phyloP scores from a whole-genome alignment of 208 protist species.

The Herpetomonas tarakana region DNA sequence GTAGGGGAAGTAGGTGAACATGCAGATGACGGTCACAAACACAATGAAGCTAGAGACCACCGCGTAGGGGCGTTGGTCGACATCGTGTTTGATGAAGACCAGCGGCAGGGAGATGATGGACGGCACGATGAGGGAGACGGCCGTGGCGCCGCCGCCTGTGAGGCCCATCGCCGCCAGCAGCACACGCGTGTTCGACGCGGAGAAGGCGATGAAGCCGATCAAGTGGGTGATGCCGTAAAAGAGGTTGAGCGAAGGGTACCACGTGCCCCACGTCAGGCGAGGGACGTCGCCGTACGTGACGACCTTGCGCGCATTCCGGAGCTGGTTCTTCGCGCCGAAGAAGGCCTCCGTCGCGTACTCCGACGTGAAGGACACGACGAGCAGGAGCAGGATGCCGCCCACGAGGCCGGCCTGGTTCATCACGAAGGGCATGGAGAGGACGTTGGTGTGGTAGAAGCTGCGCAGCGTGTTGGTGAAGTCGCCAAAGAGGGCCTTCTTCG shows the following conservation, averaged over 20 bases:
- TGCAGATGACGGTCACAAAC: constrained; percentile 33
- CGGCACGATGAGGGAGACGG: constrained; percentile 41
- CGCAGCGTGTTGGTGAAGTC: constrained; percentile 53
- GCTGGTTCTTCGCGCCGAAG: constrained; percentile 57
- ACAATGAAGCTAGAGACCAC: constrained; percentile 45
- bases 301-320: constrained; percentile 32
- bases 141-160: constrained; percentile 25
- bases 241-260: constrained; percentile 46
- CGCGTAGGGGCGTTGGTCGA: constrained; percentile 36
- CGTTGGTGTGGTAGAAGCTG: constrained; percentile 55
- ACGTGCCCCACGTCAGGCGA: constrained; percentile 31
- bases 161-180: constrained; percentile 48
- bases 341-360: constrained; percentile 56
- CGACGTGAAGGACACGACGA: constrained; percentile 35
- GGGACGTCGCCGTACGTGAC: constrained; percentile 50
- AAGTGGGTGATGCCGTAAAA: constrained; percentile 56
- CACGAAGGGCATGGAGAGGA: constrained; percentile 51
- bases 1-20: constrained; percentile 50
- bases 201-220: constrained; percentile 50
- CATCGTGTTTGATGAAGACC: constrained; percentile 46
- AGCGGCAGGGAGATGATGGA: constrained; percentile 38
- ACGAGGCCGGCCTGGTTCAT: constrained; percentile 43
- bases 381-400: constrained; percentile 43
- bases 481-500: constrained; percentile 46
- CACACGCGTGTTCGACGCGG: constrained; percentile 38